phyloP scores from a whole-genome alignment of 2,329 filamentous ascomycete genomes.

The Trichoderma sp. region DNA sequence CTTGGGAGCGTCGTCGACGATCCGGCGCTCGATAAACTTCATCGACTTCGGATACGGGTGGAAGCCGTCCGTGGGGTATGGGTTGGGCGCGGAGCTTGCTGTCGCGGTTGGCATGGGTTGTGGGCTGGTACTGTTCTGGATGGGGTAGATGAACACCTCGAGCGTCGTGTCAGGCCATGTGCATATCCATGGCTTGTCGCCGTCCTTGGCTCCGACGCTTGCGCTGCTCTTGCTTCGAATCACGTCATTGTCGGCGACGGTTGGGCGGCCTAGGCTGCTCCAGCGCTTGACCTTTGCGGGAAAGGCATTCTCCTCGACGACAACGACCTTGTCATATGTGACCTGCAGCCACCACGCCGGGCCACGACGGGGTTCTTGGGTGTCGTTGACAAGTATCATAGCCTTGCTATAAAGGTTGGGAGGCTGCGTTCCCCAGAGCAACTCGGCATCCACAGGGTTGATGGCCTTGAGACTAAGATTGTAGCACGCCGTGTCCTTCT shows the following conservation, averaged over 20 bases:
- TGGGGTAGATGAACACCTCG: slow-evolving; percentile 60
- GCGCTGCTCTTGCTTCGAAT: slow-evolving; percentile 32
- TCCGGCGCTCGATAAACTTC: slow-evolving; percentile 58
- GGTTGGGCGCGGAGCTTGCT: slow-evolving; percentile 24
- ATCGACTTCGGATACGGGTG: slow-evolving; percentile 54
- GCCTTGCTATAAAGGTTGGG: slow-evolving; percentile 46
- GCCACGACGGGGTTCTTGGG: slow-evolving; percentile 50
- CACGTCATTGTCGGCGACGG: slow-evolving; percentile 34
- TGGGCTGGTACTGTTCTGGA: slow-evolving; percentile 51
- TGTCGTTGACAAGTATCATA: slow-evolving; percentile 56
- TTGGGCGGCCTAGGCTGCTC: slow-evolving; percentile 30
- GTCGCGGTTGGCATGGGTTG: slow-evolving; percentile 25
- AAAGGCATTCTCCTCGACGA: slow-evolving; percentile 51
- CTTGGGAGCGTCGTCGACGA: slow-evolving; percentile 37
- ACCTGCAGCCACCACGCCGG: slow-evolving; percentile 59
- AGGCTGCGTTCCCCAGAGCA: slow-evolving; percentile 58
- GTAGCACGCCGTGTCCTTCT: slow-evolving; percentile 44
- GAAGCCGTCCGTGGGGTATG: slow-evolving; percentile 31
- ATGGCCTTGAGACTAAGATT: slow-evolving; percentile 45
- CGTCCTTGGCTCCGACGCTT: slow-evolving; percentile 42
- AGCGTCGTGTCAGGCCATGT: slow-evolving; percentile 59
- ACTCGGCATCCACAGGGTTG: slow-evolving; percentile 45
- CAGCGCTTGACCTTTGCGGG: slow-evolving; percentile 36
- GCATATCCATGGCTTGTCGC: slow-evolving; percentile 61
- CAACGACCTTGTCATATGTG: slow-evolving; percentile 59